Percentiles rank a stretch among this genome's conserved stretches.
phyloP scores from a whole-genome alignment of 1,139 yeast genomes.

The Suhomyces guaymorum region DNA sequence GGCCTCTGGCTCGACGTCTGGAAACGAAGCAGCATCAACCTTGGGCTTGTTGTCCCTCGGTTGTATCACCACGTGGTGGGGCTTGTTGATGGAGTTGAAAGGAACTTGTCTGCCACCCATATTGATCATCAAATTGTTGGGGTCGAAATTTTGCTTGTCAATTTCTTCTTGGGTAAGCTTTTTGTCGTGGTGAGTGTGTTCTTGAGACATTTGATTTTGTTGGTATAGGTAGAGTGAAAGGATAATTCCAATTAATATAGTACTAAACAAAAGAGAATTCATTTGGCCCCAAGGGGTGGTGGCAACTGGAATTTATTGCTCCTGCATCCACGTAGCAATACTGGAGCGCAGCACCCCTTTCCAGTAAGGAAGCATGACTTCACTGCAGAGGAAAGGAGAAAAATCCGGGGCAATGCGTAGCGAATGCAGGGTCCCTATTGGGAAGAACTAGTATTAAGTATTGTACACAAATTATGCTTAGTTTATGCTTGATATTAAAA shows the following conservation, averaged over 20 bases:
- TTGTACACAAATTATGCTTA: no score
- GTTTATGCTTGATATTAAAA: no score
- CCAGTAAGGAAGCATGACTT: no score
- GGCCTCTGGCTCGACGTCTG: conserved; percentile 28
- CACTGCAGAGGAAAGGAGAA: no score
- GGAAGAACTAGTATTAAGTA: no score
- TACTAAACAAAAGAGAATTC: conserved; percentile 10
- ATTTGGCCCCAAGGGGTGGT: conserved; percentile 10
- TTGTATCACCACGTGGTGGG: conserved; percentile 41
- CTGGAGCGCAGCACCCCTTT: no score
- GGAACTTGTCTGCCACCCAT: conserved; percentile 44
- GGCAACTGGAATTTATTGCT: conserved; percentile 10
- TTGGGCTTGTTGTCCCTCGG: conserved; percentile 28
- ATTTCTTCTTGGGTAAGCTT: conserved; percentile 19
- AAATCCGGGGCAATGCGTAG: no score
- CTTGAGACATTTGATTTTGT: conserved; percentile 6
- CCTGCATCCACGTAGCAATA: neutral
- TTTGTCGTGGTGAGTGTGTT: no score
- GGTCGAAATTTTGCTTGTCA: conserved; percentile 18
- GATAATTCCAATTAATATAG: conserved; percentile 4
- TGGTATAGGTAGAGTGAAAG: conserved; percentile 8
- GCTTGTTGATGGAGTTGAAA: conserved; percentile 38
- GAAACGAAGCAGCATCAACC: conserved; percentile 20
- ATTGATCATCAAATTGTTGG: conserved; percentile 28
- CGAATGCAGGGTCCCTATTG: no score